Percentiles rank a stretch among this genome's conserved stretches.
Evolutionary conservation across 768 basidiomycete species (phyloP).

Genomic region (Termitomyces sp.): DNA sequence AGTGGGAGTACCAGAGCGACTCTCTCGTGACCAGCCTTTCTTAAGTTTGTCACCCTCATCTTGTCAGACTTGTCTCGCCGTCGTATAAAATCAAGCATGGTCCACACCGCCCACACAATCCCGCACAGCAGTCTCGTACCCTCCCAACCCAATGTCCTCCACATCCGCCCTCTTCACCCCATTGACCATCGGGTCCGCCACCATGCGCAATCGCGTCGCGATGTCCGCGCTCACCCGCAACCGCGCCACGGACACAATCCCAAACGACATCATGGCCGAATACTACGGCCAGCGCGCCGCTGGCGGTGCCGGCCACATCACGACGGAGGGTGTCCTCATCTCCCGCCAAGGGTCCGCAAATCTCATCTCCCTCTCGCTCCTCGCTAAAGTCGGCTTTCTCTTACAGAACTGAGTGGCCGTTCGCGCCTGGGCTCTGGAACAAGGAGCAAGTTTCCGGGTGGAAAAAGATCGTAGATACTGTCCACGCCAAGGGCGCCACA

Average conservation of each 20-base stretch:
- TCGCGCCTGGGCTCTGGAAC: conserved; percentile 44
- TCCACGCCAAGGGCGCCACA: conserved; percentile 37
- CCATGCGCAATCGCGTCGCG: conserved; percentile 25
- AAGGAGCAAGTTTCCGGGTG: conserved; percentile 37
- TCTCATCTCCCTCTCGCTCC: neutral
- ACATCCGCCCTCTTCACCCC: conserved; percentile 20
- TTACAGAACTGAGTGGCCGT: conserved; percentile 35
- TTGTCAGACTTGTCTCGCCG: too few species aligned
- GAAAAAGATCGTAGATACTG: conserved; percentile 40
- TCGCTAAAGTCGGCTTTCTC: neutral
- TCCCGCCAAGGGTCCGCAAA: conserved; percentile 33
- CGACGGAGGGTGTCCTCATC: conserved; percentile 33
- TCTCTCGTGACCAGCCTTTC: too few species aligned
- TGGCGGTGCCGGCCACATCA: conserved; percentile 29
- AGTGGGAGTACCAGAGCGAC: too few species aligned
- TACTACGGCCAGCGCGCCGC: conserved; percentile 33
- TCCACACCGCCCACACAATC: neutral
- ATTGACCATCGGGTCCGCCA: conserved; percentile 25
- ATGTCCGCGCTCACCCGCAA: conserved; percentile 33
- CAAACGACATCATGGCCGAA: conserved; percentile 28
- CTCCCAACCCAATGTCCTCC: neutral
- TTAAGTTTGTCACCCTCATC: too few species aligned
- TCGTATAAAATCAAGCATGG: neutral
- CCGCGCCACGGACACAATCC: conserved; percentile 25
- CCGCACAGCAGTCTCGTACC: neutral